Conservation (phyloP, 2,329 filamentous ascomycete genomes). For the Amphichorda felina region DNA sequence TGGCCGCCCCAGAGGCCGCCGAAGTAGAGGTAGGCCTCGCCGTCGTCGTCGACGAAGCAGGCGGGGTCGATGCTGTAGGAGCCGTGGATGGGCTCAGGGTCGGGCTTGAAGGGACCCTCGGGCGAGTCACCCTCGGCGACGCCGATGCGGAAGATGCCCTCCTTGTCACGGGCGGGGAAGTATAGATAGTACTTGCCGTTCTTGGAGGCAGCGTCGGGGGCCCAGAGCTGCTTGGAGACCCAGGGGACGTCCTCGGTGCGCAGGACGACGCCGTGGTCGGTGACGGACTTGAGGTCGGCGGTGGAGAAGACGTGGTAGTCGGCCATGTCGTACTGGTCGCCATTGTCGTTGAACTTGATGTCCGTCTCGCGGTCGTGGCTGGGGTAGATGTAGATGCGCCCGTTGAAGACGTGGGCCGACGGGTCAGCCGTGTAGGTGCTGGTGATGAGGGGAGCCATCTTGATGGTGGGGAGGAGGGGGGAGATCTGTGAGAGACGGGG, state of each 20-base stretch:
- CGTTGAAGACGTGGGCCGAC: conserved; percentile 69
- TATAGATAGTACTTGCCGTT: conserved; percentile 63
- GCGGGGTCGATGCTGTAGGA: conserved; percentile 71
- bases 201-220: conserved; percentile 60
- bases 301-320: conserved; percentile 71
- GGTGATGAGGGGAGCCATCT: conserved; percentile 51
- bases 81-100: conserved; percentile 52
- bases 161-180: conserved; percentile 63
- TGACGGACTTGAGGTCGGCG: conserved; percentile 42
- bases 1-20: conserved; percentile 75
- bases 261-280: conserved; percentile 62
- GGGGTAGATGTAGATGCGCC: conserved; percentile 66
- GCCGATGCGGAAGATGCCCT: conserved; percentile 62
- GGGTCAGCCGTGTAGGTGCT: conserved; percentile 71
- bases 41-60: conserved; percentile 51
- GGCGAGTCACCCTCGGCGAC: conserved; percentile 54
- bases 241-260: conserved; percentile 56
- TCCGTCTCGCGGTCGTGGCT: conserved; percentile 69
- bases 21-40: conserved; percentile 45
- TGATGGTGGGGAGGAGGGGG: not conserved
- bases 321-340: conserved; percentile 74
- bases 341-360: conserved; percentile 71
- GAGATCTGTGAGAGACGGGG: too few species aligned
- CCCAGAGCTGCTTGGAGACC: conserved; percentile 72
- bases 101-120: conserved; percentile 57